Evolutionary conservation across 2,329 filamentous ascomycete species (phyloP).

Genomic region (Scedosporium boydii): DNA sequence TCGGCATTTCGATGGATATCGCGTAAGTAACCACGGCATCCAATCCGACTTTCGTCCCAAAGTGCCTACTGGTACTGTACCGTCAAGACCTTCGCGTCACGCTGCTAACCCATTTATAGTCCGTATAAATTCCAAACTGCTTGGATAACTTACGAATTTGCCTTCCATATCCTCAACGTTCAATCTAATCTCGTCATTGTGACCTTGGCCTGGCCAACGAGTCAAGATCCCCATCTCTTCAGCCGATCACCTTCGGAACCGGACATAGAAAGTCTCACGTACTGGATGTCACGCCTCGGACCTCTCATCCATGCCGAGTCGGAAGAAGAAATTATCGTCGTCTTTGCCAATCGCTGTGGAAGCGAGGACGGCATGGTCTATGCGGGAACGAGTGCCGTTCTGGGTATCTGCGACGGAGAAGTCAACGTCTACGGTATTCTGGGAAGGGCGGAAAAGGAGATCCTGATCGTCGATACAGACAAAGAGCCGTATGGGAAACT

Average conservation of each 20-base stretch:
- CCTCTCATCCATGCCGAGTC: constrained; percentile 46
- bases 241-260: constrained; percentile 45
- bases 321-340: constrained; percentile 53
- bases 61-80: background rate
- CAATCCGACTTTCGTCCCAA: background rate
- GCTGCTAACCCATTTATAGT: background rate
- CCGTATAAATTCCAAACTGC: constrained; percentile 9
- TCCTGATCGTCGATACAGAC: constrained; percentile 58
- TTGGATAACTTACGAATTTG: constrained; percentile 18
- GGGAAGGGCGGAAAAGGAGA: constrained; percentile 56
- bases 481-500: constrained; percentile 33
- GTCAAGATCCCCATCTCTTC: constrained; percentile 34
- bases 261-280: constrained; percentile 62
- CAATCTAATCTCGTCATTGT: constrained; percentile 56
- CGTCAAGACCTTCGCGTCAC: background rate
- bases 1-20: constrained; percentile 50
- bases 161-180: constrained; percentile 45
- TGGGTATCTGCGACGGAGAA: constrained; percentile 55
- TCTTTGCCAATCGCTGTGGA: constrained; percentile 63
- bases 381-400: constrained; percentile 62
- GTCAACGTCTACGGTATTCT: constrained; percentile 61
- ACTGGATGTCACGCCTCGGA: constrained; percentile 66
- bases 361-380: constrained; percentile 57
- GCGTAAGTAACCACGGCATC: constrained; percentile 27
- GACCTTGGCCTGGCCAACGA: constrained; percentile 69